These are phyloP conservation scores for Berberis vulgaris DNA, from an alignment of 164 flowering plant genomes.

Conservation along the genomic window DNA sequence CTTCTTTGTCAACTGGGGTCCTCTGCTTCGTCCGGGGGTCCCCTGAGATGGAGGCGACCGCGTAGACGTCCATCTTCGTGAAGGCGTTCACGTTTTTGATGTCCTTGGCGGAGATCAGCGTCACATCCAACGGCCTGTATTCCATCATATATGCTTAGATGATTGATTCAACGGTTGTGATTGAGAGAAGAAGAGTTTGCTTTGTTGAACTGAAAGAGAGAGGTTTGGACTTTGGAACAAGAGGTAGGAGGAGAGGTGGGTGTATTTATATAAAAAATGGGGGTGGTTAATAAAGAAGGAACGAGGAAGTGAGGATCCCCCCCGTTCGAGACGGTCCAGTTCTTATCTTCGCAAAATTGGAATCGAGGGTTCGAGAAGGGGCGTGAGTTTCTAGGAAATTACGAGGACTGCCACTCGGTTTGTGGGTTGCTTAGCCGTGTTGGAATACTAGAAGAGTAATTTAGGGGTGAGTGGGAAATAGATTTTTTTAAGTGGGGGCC, in stretches of 20 bases:
- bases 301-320: neutral
- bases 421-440: no score
- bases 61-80: conserved; percentile 34
- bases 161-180: neutral
- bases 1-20: conserved; percentile 26
- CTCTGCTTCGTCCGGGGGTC: conserved; percentile 19
- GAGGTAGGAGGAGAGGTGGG: neutral
- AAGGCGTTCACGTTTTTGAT: conserved; percentile 27
- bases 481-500: no score
- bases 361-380: neutral
- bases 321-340: no score
- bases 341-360: no score
- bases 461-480: no score
- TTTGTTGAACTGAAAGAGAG: neutral
- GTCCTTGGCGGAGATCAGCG: conserved; percentile 28
- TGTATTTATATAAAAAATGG: neutral
- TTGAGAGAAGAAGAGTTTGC: neutral
- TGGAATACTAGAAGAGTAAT: no score
- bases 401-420: no score
- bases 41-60: conserved; percentile 14
- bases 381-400: no score
- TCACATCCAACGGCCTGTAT: conserved; percentile 25
- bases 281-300: neutral
- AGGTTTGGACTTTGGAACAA: neutral
- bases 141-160: conserved; percentile 15